Percentiles rank a stretch among this genome's conserved stretches.
Conservation (phyloP, 192 early-diverging fungal genomes). For the Lobosporangium transversale region DNA sequence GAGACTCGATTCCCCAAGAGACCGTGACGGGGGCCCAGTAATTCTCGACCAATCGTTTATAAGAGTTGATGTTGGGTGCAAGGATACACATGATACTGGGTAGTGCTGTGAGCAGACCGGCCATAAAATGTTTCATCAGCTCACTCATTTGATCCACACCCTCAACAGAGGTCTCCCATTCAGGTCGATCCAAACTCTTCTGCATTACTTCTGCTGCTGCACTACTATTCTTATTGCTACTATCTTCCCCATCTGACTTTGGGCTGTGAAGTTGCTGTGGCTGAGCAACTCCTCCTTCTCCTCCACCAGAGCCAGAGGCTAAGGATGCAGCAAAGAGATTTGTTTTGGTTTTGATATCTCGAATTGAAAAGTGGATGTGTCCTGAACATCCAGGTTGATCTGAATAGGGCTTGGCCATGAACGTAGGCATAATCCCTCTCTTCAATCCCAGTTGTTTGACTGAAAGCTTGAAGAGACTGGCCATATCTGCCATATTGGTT, state of each 20-base stretch:
- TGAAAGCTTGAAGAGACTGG: conserved; percentile 79
- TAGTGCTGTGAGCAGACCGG: conserved; percentile 67
- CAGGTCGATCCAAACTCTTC: conserved; percentile 3
- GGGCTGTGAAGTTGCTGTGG: conserved; percentile 20
- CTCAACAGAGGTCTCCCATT: conserved; percentile 38
- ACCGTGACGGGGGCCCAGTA: conserved; percentile 88
- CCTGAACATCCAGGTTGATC: conserved; percentile 83
- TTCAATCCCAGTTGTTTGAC: conserved; percentile 78
- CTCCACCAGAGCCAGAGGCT: neutral
- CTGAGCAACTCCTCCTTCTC: no score
- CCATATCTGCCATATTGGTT: conserved; percentile 72
- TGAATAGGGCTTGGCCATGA: conserved; percentile 86
- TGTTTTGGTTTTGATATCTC: conserved; percentile 51
- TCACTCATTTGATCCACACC: conserved; percentile 58
- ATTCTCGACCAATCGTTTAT: conserved; percentile 85
- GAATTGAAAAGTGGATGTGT: conserved; percentile 79
- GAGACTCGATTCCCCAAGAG: conserved; percentile 82
- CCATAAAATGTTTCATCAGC: conserved; percentile 64
- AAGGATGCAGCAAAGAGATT: conserved; percentile 64
- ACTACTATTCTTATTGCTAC: neutral
- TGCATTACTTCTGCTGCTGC: neutral
- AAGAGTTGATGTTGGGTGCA: conserved; percentile 83
- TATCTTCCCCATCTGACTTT: conserved; percentile 28
- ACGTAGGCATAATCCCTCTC: conserved; percentile 76
- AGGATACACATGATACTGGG: conserved; percentile 77